Evolutionary conservation across 2,329 filamentous ascomycete species (phyloP).

Genomic region (Tolypocladium capitatum): DNA sequence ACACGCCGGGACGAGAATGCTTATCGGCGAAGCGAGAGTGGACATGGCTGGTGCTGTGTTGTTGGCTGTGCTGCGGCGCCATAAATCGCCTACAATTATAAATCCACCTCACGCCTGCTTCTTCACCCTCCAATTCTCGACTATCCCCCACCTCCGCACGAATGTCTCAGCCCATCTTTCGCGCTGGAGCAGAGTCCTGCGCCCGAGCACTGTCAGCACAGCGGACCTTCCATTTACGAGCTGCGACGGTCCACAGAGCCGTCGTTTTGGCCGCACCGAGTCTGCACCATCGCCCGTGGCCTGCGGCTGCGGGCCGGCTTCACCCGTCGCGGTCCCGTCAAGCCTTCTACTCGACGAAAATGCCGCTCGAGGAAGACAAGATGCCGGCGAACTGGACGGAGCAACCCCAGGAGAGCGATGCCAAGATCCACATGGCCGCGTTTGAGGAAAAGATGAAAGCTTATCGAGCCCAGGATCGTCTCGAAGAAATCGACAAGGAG

Average conservation of each 20-base stretch:
- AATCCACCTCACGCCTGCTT: neutral
- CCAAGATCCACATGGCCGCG: neutral
- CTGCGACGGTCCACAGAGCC: neutral
- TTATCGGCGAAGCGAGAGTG: no score
- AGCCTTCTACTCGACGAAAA: neutral
- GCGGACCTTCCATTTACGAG: neutral
- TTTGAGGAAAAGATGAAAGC: neutral
- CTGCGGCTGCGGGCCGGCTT: neutral
- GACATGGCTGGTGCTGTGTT: no score
- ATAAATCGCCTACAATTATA: no score
- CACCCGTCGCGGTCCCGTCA: neutral
- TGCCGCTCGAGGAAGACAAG: neutral
- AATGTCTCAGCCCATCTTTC: neutral
- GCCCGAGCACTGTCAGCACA: neutral
- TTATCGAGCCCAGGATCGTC: neutral
- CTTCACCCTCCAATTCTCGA: neutral
- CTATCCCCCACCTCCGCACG: neutral
- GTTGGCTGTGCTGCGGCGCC: no score
- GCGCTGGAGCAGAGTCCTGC: neutral
- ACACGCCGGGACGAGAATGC: no score
- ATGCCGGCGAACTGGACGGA: neutral
- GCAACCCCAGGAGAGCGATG: neutral
- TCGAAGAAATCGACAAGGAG: neutral
- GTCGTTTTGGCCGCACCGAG: neutral
- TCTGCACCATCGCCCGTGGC: neutral